Evolutionary conservation across 2,329 filamentous ascomycete genomes (phyloP).

Genomic region (Thermothelomyces thermophilus): DNA sequence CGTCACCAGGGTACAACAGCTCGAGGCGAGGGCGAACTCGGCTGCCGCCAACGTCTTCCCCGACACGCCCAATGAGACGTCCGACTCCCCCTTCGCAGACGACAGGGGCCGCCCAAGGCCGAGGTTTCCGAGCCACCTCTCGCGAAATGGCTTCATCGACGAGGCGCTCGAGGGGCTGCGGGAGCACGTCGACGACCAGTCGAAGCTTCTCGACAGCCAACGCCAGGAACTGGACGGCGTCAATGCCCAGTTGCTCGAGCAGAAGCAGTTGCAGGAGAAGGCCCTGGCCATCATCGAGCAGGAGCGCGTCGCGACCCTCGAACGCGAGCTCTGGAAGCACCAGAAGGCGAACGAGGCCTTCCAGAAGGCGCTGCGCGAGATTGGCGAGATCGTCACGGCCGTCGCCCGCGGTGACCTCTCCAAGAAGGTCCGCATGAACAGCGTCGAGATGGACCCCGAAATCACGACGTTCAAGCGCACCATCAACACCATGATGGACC

Average conservation of each 20-base stretch:
- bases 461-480: slow-evolving; percentile 97
- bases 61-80: slow-evolving; percentile 73
- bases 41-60: slow-evolving; percentile 54
- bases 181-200: slow-evolving; percentile 89
- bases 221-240: slow-evolving; percentile 80
- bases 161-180: slow-evolving; percentile 64
- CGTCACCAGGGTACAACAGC: slow-evolving; percentile 67
- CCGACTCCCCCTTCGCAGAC: slow-evolving; percentile 57
- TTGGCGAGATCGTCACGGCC: slow-evolving; percentile 93
- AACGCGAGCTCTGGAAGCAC: slow-evolving; percentile 92
- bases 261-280: slow-evolving; percentile 77
- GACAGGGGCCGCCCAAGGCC: slow-evolving; percentile 38
- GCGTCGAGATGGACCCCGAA: slow-evolving; percentile 94
- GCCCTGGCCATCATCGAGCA: slow-evolving; percentile 77
- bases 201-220: slow-evolving; percentile 82
- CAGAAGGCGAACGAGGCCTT: slow-evolving; percentile 98
- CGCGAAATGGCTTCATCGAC: slow-evolving; percentile 23
- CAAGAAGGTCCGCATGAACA: slow-evolving; percentile 94
- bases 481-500: slow-evolving; percentile 99
- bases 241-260: slow-evolving; percentile 76
- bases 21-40: slow-evolving; percentile 70
- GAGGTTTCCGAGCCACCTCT: slow-evolving; percentile 23
- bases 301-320: slow-evolving; percentile 79
- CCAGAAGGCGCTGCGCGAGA: slow-evolving; percentile 93
- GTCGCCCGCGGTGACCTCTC: slow-evolving; percentile 92